These are phyloP conservation scores for Earliella scabrosa DNA, from an alignment of 1,284 basidiomycete genomes.

Conservation along the genomic window DNA sequence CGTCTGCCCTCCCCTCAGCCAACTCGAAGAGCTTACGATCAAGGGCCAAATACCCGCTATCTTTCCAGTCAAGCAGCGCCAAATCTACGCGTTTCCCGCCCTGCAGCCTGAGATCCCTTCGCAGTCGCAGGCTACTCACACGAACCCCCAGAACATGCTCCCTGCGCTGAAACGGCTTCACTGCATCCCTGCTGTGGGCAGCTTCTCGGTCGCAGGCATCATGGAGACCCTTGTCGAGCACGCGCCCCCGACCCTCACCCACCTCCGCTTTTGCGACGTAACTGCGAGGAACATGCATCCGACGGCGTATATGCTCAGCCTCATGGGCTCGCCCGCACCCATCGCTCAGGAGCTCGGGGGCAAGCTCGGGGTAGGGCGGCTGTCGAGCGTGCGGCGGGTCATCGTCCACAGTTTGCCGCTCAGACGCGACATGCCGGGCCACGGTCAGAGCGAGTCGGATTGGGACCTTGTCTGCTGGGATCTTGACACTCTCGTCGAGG, in stretches of 20 bases:
- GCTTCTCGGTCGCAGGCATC: not conserved
- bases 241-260: not conserved
- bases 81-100: not conserved
- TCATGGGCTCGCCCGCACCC: not conserved
- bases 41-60: not conserved
- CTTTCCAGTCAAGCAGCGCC: not conserved
- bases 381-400: not conserved
- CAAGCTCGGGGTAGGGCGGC: not conserved
- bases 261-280: slow-evolving; percentile 1
- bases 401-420: not conserved
- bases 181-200: not conserved
- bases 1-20: not conserved
- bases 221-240: not conserved
- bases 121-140: too few relatives aligned
- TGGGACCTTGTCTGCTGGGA: not conserved
- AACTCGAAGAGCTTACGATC: not conserved
- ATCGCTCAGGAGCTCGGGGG: not conserved
- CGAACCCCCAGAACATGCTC: too few relatives aligned
- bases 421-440: not conserved
- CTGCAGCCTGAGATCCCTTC: not conserved
- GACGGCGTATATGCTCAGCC: not conserved
- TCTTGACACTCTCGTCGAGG: not conserved
- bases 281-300: not conserved
- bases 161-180: slow-evolving; percentile 10
- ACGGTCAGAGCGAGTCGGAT: not conserved